These are phyloP conservation scores for Cylindrotheca fusiformis DNA, from an alignment of 108 stramenopile species.

Conservation along the genomic window DNA sequence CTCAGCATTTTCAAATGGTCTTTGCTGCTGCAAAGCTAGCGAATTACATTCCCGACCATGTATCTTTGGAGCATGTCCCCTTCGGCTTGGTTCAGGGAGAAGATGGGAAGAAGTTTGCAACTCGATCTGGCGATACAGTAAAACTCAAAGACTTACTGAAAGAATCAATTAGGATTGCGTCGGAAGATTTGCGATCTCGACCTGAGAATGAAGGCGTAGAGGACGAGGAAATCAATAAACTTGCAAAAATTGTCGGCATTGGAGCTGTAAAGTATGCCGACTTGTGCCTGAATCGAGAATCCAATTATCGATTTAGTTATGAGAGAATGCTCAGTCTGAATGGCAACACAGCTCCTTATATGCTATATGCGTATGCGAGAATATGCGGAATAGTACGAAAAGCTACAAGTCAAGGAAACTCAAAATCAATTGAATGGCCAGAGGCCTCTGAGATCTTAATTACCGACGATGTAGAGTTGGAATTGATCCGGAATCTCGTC, in stretches of 20 bases:
- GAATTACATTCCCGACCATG: constrained; percentile 61
- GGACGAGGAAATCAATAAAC: constrained; percentile 53
- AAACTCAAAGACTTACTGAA: constrained; percentile 96
- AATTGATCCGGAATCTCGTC: constrained; percentile 87
- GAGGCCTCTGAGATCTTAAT: constrained; percentile 71
- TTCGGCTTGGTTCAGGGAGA: constrained; percentile 99
- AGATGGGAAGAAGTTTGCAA: constrained; percentile 98
- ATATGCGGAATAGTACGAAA: constrained; percentile 94
- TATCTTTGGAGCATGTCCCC: constrained; percentile 91
- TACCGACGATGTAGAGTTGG: constrained; percentile 80
- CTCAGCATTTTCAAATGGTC: constrained; percentile 92
- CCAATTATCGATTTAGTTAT: constrained; percentile 98
- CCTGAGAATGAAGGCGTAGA: constrained; percentile 31
- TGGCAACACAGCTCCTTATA: constrained; percentile 99
- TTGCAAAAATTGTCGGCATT: constrained; percentile 90
- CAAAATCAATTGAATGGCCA: constrained; percentile 56
- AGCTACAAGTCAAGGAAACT: constrained; percentile 71
- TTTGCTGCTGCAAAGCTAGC: constrained; percentile 89
- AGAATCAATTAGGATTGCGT: constrained; percentile 89
- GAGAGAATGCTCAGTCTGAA: constrained; percentile 96
- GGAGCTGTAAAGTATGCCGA: constrained; percentile 99
- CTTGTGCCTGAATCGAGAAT: constrained; percentile 93
- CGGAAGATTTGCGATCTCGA: constrained; percentile 71
- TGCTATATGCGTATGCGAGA: constrained; percentile 97
- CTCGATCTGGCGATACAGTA: constrained; percentile 96